Evolutionary conservation across 768 basidiomycete genomes (phyloP), one percentile per base, ranked within the genome.

Genomic region (Lentinula sp.): DNA sequence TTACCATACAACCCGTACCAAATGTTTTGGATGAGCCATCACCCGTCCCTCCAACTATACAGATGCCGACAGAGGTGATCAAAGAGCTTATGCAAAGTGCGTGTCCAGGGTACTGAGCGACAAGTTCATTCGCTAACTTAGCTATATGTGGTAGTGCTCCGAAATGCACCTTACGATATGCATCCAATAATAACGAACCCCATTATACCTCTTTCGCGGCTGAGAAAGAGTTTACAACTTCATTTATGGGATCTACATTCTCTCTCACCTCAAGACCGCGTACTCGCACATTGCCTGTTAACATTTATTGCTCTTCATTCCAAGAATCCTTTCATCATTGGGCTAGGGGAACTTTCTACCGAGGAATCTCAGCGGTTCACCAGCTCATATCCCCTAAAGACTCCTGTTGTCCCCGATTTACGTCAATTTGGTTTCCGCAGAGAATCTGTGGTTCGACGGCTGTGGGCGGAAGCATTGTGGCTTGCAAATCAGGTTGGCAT

Each of bases 281-380:
- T 57, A 21, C 63, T 64, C 4, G 53, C 46, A 23, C 35, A 62
- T 32, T 64, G 63, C 40, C 55, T 64, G 8, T 31, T 52, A 11
- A 57, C 63, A 5, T 18, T 54, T 5, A 13, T 57, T 52, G 31
- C 63, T 28, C 40, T 54, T 9, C 23, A 42, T 2, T 57, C 63
- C 7, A 40, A 51, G 15, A 43, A 64, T 51, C 57, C 63, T 2
- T 39, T 40, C 34, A 57, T 64, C n/a, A 48, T 64, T n/a, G 61
- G 63, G 10, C 40, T 31, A 15, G 49, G 40, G 7, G 21, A 56
- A 40, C 3, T 56, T 15, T 31, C 6, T 35, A 7, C 21, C 3
- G 57, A 35, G 10, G n/a, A 35, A 34, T 18, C 32, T 45, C 31
- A 37, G 6, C 34, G 32, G 18, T 9, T 56, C 31, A 6, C 5